These are phyloP conservation scores for Priceomyces medius DNA, from an alignment of 805 yeast genomes.

Conservation along the genomic window DNA sequence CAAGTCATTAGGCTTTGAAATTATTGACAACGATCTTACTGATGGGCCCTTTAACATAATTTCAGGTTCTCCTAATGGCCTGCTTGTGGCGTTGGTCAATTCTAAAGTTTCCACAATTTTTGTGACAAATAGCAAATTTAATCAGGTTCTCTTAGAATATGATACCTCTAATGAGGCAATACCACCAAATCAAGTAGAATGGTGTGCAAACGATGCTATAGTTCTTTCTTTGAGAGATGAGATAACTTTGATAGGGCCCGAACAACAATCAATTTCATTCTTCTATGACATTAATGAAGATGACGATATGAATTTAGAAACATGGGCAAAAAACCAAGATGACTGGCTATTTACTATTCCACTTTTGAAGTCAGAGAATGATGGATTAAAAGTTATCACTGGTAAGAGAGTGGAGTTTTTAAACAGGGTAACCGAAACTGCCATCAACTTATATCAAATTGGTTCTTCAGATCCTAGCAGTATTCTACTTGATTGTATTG, in stretches of 20 bases:
- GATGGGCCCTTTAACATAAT: constrained; percentile 50
- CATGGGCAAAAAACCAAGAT: constrained; percentile 13
- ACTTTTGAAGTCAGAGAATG: constrained; percentile 52
- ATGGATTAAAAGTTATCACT: constrained; percentile 73
- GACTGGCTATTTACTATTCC: constrained; percentile 33
- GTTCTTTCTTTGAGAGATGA: constrained; percentile 63
- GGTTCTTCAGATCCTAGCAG: constrained; percentile 87
- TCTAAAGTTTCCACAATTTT: constrained; percentile 39
- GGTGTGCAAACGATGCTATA: constrained; percentile 89
- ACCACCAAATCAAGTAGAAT: constrained; percentile 51
- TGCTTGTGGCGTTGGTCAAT: constrained; percentile 52
- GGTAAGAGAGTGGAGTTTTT: constrained; percentile 57
- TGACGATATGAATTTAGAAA: constrained; percentile 31
- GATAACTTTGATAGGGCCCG: constrained; percentile 69
- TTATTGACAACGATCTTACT: constrained; percentile 38
- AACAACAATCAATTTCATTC: constrained; percentile 54
- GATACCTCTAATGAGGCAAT: constrained; percentile 39
- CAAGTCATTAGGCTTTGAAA: constrained; percentile 19
- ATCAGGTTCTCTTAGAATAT: constrained; percentile 43
- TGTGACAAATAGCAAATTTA: constrained; percentile 50
- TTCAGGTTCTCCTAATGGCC: constrained; percentile 52
- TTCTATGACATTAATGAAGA: constrained; percentile 41
- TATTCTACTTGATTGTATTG: constrained; percentile 73
- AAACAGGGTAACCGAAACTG: constrained; percentile 56
- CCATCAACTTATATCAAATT: constrained; percentile 66